phyloP scores from a whole-genome alignment of 169 alveolate genomes.

The Plasmodium adleri region DNA sequence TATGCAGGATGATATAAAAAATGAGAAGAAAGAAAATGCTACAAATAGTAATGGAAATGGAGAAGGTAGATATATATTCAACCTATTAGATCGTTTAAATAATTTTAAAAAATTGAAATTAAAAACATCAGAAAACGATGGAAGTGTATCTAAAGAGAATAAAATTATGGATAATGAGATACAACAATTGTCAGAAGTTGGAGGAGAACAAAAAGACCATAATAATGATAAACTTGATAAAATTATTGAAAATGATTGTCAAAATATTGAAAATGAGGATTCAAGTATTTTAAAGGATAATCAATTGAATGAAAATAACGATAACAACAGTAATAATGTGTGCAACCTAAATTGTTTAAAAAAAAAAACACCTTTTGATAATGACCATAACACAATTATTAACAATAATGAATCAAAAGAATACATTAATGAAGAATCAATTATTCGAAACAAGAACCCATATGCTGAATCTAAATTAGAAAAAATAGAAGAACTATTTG shows the following conservation, averaged over 20 bases:
- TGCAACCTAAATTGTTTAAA: background rate
- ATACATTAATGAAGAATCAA: background rate
- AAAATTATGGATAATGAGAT: no score
- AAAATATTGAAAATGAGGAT: background rate
- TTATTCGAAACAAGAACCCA: background rate
- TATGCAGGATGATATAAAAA: background rate
- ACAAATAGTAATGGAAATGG: background rate
- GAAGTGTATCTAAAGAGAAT: slow-evolving; percentile 1
- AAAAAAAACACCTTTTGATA: no score
- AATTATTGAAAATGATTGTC: background rate
- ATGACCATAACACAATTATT: no score
- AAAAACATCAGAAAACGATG: background rate
- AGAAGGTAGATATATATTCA: slow-evolving; percentile 37
- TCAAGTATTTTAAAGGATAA: background rate
- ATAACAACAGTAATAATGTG: background rate
- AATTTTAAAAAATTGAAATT: slow-evolving; percentile 26
- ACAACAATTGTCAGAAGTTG: background rate
- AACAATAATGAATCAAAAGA: no score
- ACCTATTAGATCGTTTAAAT: slow-evolving; percentile 50
- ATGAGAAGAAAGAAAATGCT: slow-evolving; percentile 11
- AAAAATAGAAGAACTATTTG: slow-evolving; percentile 29
- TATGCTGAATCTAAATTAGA: background rate
- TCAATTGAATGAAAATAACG: background rate
- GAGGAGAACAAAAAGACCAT: background rate
- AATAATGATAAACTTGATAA: background rate